A percentile compares a stretch with the other conserved stretches of the same genome.
Conservation (phyloP, 2,329 filamentous ascomycete species). For the Penicillium griseofulvum region DNA sequence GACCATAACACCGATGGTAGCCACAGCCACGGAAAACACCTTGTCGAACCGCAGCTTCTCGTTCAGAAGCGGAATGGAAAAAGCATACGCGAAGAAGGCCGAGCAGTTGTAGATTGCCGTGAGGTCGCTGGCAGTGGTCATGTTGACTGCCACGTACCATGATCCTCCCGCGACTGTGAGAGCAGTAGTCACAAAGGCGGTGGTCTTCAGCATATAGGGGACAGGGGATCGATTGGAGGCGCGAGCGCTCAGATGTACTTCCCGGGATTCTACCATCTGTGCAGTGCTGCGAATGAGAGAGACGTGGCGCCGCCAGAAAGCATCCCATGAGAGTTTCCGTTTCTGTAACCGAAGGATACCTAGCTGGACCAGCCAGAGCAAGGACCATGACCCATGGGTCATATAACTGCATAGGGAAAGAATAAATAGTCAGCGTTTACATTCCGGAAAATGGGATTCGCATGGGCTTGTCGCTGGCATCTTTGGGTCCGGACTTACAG, state of each 20-base stretch:
- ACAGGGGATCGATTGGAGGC: slow-evolving; percentile 51
- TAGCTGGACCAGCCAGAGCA: slow-evolving; percentile 86
- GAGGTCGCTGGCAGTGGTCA: slow-evolving; percentile 89
- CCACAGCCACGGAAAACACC: slow-evolving; percentile 78
- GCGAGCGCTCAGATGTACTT: slow-evolving; percentile 59
- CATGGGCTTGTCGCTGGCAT: slow-evolving; percentile 3
- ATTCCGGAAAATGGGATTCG: slow-evolving; percentile 1
- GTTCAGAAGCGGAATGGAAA: slow-evolving; percentile 83
- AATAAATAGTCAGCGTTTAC: slow-evolving; percentile 16
- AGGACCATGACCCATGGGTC: slow-evolving; percentile 88
- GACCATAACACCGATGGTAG: slow-evolving; percentile 86
- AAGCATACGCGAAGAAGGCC: slow-evolving; percentile 97
- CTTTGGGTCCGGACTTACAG: slow-evolving; percentile 56
- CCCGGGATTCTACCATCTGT: slow-evolving; percentile 81
- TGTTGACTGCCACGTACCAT: slow-evolving; percentile 92
- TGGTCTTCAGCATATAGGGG: slow-evolving; percentile 75
- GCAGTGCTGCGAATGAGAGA: slow-evolving; percentile 63
- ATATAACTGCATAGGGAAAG: slow-evolving; percentile 58
- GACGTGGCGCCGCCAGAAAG: slow-evolving; percentile 78
- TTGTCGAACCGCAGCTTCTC: slow-evolving; percentile 84
- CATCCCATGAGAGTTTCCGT: slow-evolving; percentile 71
- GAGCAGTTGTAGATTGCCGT: slow-evolving; percentile 99
- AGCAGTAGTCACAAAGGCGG: slow-evolving; percentile 76
- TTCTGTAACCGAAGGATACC: slow-evolving; percentile 76
- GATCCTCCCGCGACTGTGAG: slow-evolving; percentile 87